These are phyloP conservation scores for Triangularia setosa DNA, from an alignment of 2,329 filamentous ascomycete genomes.

Conservation along the genomic window DNA sequence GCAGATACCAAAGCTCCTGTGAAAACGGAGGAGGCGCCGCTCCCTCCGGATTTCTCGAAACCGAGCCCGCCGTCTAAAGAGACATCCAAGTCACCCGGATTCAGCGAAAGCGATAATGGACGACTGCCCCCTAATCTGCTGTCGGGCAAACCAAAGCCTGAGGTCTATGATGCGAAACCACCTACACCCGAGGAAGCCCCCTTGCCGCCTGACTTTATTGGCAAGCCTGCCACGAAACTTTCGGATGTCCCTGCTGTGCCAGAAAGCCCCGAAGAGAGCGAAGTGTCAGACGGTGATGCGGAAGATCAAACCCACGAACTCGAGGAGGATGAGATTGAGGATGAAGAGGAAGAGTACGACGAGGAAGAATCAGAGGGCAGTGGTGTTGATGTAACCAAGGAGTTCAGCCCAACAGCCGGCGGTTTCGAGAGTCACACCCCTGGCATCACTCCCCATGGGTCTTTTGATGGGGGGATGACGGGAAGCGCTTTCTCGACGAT, in stretches of 20 bases:
- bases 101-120: conserved; percentile 25
- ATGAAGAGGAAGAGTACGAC: conserved; percentile 41
- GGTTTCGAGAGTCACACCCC: conserved; percentile 41
- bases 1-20: conserved; percentile 26
- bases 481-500: conserved; percentile 46
- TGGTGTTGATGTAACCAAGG: conserved; percentile 61
- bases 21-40: conserved; percentile 28
- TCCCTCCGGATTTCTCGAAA: conserved; percentile 28
- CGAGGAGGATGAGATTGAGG: conserved; percentile 39
- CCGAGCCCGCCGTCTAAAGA: neutral
- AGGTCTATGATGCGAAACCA: conserved; percentile 13
- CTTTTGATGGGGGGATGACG: conserved; percentile 46
- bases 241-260: conserved; percentile 35
- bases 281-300: conserved; percentile 38
- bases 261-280: conserved; percentile 29
- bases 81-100: conserved; percentile 25
- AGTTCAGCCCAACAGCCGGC: conserved; percentile 49
- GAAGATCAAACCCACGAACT: conserved; percentile 40
- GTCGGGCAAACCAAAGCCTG: conserved; percentile 4
- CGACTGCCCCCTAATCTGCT: conserved; percentile 29
- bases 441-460: conserved; percentile 54
- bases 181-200: conserved; percentile 25
- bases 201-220: conserved; percentile 31
- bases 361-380: conserved; percentile 52
- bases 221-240: conserved; percentile 28